Evolutionary conservation across 495 filamentous ascomycete species (phyloP).

Genomic region (Viridothelium virens): DNA sequence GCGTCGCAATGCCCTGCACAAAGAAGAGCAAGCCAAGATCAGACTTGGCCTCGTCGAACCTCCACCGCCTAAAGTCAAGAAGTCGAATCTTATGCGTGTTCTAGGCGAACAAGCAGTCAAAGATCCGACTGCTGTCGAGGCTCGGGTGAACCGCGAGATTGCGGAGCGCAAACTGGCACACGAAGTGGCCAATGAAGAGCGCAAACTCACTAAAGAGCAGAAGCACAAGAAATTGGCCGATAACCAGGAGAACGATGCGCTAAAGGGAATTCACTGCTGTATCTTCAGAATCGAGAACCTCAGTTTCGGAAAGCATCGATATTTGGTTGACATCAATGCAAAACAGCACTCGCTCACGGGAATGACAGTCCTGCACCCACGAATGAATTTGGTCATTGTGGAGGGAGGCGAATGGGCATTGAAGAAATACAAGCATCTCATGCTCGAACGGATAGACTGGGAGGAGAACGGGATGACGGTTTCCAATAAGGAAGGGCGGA

Average conservation of each 20-base stretch:
- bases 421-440: constrained; percentile 75
- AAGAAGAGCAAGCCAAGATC: constrained; percentile 95
- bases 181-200: constrained; percentile 69
- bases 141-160: constrained; percentile 84
- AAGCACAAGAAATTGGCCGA: constrained; percentile 71
- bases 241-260: constrained; percentile 82
- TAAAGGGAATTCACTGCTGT: constrained; percentile 70
- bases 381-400: constrained; percentile 79
- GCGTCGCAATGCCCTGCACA: constrained; percentile 80
- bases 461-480: constrained; percentile 71
- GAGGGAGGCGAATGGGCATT: constrained; percentile 80
- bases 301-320: constrained; percentile 83
- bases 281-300: constrained; percentile 87
- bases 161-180: constrained; percentile 73
- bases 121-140: constrained; percentile 94
- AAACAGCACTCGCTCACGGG: constrained; percentile 81
- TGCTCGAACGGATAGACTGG: constrained; percentile 92
- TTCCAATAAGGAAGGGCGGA: constrained; percentile 44
- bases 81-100: constrained; percentile 92
- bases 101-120: constrained; percentile 96
- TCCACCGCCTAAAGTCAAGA: constrained; percentile 89
- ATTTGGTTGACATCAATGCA: constrained; percentile 85
- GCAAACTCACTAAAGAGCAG: constrained; percentile 86
- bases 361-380: constrained; percentile 80
- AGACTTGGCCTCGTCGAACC: constrained; percentile 81